Conservation (phyloP, 768 basidiomycete genomes). For the Brasilioporus rufonigricans region DNA sequence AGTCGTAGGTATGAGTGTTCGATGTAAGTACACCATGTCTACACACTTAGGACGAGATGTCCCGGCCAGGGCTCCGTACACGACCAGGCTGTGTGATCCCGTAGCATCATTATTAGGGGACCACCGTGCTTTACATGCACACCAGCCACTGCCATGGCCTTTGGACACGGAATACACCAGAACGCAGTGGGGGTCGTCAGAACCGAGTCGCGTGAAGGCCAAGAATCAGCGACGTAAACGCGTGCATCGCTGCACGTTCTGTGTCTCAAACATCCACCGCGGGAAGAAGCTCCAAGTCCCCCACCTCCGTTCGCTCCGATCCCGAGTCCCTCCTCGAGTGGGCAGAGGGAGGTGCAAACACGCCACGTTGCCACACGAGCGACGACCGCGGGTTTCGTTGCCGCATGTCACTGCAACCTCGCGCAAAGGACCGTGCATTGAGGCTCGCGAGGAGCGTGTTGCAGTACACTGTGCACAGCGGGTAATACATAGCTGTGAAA, state of each 20-base stretch:
- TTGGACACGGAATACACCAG: not conserved
- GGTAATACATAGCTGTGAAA: conserved; percentile 26
- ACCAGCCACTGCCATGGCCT: not conserved
- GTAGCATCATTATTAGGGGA: not conserved
- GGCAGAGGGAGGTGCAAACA: not conserved
- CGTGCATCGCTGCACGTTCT: not conserved
- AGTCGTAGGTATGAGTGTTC: not conserved
- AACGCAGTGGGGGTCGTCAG: not conserved
- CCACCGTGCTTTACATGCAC: not conserved
- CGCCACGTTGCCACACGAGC: conserved; percentile 9
- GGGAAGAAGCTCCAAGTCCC: not conserved
- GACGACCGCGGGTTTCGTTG: not conserved
- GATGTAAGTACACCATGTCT: not conserved
- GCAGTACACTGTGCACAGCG: too few relatives aligned
- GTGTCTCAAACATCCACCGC: not conserved
- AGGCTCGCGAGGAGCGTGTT: too few relatives aligned
- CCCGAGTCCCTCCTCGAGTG: not conserved
- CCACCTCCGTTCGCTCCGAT: not conserved
- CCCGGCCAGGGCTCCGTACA: not conserved
- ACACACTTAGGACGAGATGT: not conserved
- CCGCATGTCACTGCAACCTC: not conserved
- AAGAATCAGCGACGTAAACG: not conserved
- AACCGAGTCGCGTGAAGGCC: not conserved
- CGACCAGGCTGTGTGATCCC: not conserved
- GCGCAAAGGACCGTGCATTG: conserved; percentile 23